Conservation (phyloP, 768 basidiomycete species). For the Hypsizygus marmoreus region DNA sequence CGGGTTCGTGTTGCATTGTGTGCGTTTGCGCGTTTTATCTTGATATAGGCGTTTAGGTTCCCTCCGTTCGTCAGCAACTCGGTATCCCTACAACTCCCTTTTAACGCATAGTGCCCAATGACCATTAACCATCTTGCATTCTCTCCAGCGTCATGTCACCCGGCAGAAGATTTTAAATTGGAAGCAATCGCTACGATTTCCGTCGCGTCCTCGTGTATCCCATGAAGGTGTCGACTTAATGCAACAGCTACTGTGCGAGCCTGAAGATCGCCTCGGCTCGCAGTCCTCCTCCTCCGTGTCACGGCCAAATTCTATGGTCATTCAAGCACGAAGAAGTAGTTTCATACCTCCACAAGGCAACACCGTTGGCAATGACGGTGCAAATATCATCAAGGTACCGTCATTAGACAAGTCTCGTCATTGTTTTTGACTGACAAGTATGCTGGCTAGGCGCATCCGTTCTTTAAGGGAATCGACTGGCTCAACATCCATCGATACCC, state of each 20-base stretch:
- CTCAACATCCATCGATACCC: constrained; percentile 77
- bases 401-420: constrained; percentile 1
- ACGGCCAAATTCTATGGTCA: constrained; percentile 76
- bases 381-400: constrained; percentile 81
- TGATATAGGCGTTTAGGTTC: constrained; percentile 51
- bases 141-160: constrained; percentile 80
- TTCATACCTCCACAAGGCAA: constrained; percentile 56
- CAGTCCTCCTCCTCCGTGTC: constrained; percentile 66
- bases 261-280: constrained; percentile 90
- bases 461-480: constrained; percentile 93
- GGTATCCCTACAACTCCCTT: constrained; percentile 45
- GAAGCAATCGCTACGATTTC: constrained; percentile 87
- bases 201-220: constrained; percentile 78
- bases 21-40: constrained; percentile 14
- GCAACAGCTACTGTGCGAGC: constrained; percentile 89
- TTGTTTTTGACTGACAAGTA: constrained; percentile 10
- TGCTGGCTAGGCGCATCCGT: constrained; percentile 69
- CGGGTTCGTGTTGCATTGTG: constrained; percentile 53
- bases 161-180: constrained; percentile 98
- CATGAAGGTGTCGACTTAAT: constrained; percentile 87
- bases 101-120: constrained; percentile 9
- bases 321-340: constrained; percentile 73
- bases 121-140: constrained; percentile 18
- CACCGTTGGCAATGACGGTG: constrained; percentile 73
- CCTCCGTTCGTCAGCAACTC: constrained; percentile 96